Evolutionary conservation across 352 stramenopile genomes (phyloP).

Genomic region (Globisporangium abappressorium): DNA sequence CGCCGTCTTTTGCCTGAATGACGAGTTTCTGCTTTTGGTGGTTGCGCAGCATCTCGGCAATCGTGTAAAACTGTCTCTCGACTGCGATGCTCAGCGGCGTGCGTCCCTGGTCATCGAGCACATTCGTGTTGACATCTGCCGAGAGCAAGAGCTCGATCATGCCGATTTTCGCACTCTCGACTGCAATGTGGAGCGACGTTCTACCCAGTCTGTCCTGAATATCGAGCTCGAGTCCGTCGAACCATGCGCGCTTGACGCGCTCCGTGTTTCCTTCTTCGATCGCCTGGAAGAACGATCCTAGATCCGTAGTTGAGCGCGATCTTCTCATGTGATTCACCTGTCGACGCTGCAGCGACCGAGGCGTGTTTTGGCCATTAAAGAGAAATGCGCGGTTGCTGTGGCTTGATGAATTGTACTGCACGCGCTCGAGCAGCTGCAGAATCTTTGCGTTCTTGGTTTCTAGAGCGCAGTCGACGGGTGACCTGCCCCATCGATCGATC

Average conservation of each 20-base stretch:
- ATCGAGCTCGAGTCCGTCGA: conserved; percentile 63
- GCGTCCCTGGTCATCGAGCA: conserved; percentile 51
- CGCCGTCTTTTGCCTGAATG: conserved; percentile 27
- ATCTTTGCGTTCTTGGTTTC: conserved; percentile 50
- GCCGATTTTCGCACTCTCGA: conserved; percentile 63
- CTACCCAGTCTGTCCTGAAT: conserved; percentile 44
- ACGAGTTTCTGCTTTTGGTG: conserved; percentile 54
- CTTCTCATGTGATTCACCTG: conserved; percentile 19
- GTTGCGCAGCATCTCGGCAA: conserved; percentile 59
- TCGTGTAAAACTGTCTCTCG: conserved; percentile 49
- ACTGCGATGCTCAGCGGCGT: conserved; percentile 67
- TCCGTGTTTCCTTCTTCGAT: conserved; percentile 66
- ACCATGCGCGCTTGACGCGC: conserved; percentile 74
- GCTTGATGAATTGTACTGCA: conserved; percentile 23
- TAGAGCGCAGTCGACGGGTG: conserved; percentile 63
- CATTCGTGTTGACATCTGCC: conserved; percentile 55
- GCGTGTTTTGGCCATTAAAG: conserved; percentile 9
- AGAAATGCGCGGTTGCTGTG: conserved; percentile 22
- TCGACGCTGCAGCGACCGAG: conserved; percentile 4
- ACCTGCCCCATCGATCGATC: conserved; percentile 69
- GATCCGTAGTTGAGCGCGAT: conserved; percentile 33
- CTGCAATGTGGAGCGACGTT: conserved; percentile 74
- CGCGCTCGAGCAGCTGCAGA: conserved; percentile 42
- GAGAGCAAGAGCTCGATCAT: conserved; percentile 78
- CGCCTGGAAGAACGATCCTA: conserved; percentile 51